Conservation (phyloP, 208 protist species). For the Blechomonas ayalai region DNA sequence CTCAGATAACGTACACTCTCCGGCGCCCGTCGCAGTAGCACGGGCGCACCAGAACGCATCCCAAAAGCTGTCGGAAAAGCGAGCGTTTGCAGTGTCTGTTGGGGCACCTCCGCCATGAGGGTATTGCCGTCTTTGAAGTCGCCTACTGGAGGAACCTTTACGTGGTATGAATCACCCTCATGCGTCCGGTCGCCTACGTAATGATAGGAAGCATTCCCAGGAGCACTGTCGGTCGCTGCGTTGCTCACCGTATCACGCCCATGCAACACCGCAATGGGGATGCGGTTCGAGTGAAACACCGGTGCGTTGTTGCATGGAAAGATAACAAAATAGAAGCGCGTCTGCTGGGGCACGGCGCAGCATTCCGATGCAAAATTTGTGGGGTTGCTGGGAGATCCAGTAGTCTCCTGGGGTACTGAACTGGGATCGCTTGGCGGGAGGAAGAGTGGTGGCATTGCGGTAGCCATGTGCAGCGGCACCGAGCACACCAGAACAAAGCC, state of each 20-base stretch:
- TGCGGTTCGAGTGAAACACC: conserved; percentile 73
- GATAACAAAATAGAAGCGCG: conserved; percentile 67
- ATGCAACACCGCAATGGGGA: conserved; percentile 17
- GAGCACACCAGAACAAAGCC: too few species aligned
- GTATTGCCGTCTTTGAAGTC: conserved; percentile 25
- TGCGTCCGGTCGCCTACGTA: too few species aligned
- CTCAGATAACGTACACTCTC: too few species aligned
- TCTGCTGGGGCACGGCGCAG: conserved; percentile 7
- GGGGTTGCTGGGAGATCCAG: too few species aligned
- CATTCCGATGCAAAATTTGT: too few species aligned
- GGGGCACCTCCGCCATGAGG: conserved; percentile 49
- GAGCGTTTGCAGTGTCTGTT: conserved; percentile 59
- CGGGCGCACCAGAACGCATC: conserved; percentile 11
- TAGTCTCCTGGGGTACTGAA: too few species aligned
- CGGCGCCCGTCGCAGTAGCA: conserved; percentile 8
- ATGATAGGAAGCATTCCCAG: not conserved
- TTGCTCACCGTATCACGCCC: conserved; percentile 1
- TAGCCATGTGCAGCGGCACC: too few species aligned
- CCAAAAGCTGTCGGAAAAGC: conserved; percentile 60
- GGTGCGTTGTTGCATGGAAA: conserved; percentile 63
- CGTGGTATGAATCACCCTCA: too few species aligned
- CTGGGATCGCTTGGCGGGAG: too few species aligned
- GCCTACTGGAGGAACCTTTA: too few species aligned
- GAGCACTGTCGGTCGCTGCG: not conserved
- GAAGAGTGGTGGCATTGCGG: too few species aligned